Conservation (phyloP, 2,329 filamentous ascomycete species). For the Fusarium buxicola region DNA sequence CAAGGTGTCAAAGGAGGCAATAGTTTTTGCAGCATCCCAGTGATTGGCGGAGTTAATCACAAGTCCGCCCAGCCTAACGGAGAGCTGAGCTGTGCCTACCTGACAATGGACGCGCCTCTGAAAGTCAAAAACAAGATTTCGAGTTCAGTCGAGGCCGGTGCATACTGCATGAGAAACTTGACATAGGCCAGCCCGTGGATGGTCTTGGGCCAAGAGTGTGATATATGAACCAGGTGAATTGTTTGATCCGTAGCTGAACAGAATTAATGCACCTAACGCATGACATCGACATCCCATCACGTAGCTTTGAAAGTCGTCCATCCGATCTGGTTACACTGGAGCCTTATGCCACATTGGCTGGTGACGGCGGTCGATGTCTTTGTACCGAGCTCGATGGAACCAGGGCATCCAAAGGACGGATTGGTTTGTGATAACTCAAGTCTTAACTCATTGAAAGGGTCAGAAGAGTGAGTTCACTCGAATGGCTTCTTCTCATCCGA, state of each 20-base stretch:
- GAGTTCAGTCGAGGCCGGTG: background rate
- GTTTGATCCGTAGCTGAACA: constrained; percentile 1
- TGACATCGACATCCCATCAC: background rate
- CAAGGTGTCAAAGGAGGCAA: background rate
- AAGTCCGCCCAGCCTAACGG: background rate
- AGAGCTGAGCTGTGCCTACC: background rate
- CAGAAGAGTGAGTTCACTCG: background rate
- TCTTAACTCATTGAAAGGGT: background rate
- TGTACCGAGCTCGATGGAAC: background rate
- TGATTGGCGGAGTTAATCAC: background rate
- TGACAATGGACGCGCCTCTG: background rate
- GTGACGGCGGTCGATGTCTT: background rate
- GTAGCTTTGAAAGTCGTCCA: background rate
- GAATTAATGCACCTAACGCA: background rate
- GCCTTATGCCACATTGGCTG: background rate
- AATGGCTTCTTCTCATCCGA: no score
- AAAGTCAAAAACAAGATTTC: constrained; percentile 6
- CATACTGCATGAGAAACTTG: background rate
- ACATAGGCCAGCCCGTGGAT: background rate
- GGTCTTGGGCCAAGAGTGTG: background rate
- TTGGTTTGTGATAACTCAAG: background rate
- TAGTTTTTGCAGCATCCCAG: background rate
- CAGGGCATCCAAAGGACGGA: background rate
- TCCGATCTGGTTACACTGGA: no score
- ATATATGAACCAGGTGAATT: background rate